Percentiles rank a stretch among this genome's conserved stretches.
Evolutionary conservation across 306 rosid species (phyloP).

Genomic region (Quercus engelmannii): DNA sequence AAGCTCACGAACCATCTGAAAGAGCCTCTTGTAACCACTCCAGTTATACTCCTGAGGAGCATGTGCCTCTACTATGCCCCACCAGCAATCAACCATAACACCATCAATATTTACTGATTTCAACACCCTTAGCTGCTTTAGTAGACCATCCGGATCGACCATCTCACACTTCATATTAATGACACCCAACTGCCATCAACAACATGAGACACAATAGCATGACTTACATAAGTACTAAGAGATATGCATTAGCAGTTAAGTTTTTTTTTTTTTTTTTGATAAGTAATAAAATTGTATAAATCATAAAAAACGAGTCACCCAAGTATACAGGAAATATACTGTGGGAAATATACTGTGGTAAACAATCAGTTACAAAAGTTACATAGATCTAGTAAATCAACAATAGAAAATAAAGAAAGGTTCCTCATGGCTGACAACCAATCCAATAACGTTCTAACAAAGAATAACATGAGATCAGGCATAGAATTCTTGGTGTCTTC

Average conservation of each 20-base stretch:
- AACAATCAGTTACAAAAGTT: too few species aligned
- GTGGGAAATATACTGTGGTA: too few species aligned
- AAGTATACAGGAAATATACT: too few species aligned
- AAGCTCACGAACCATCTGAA: constrained; percentile 80
- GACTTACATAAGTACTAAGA: constrained; percentile 5
- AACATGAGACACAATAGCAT: constrained; percentile 16
- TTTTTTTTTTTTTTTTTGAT: background rate
- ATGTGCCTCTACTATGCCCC: constrained; percentile 99
- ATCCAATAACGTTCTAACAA: too few species aligned
- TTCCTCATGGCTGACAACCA: too few species aligned
- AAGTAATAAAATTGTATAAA: too few species aligned
- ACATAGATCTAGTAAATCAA: too few species aligned
- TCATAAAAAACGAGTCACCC: too few species aligned
- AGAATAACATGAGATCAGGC: too few species aligned
- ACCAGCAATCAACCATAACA: constrained; percentile 94
- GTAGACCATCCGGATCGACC: constrained; percentile 83
- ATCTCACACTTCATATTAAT: constrained; percentile 90
- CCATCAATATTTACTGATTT: constrained; percentile 85
- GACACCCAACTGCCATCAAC: constrained; percentile 74
- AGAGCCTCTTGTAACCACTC: constrained; percentile 93
- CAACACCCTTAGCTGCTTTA: constrained; percentile 83
- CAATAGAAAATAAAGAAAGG: too few species aligned
- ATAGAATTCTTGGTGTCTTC: too few species aligned
- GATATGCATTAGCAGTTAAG: constrained; percentile 16
- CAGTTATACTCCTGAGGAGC: constrained; percentile 93